Conservation (phyloP, 768 basidiomycete genomes). For the Gymnopilus junonius region DNA sequence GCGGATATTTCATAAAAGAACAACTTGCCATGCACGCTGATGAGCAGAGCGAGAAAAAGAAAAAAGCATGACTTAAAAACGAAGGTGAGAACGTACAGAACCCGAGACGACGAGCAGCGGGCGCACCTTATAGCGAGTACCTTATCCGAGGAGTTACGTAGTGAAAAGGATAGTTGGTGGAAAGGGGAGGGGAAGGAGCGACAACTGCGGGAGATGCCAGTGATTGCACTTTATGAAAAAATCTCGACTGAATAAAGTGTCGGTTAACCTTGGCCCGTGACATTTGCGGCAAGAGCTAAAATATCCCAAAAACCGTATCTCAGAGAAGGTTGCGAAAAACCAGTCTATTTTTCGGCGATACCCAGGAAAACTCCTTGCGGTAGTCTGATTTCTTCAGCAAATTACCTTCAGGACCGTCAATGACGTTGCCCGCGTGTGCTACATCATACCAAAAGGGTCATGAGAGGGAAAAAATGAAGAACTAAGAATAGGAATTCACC, state of each 20-base stretch:
- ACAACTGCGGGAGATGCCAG: constrained; percentile 35
- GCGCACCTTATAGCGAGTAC: constrained; percentile 28
- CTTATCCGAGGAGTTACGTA: constrained; percentile 34
- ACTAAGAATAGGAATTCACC: constrained; percentile 1
- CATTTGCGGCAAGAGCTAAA: constrained; percentile 29
- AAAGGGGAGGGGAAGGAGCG: constrained; percentile 22
- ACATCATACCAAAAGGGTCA: background rate
- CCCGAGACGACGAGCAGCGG: constrained; percentile 17
- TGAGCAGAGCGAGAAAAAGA: constrained; percentile 39
- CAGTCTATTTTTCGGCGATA: constrained; percentile 11
- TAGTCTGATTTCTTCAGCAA: constrained; percentile 15
- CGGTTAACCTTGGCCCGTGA: constrained; percentile 23
- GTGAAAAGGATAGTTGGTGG: constrained; percentile 18
- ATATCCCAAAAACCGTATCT: constrained; percentile 31
- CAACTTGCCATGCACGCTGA: constrained; percentile 46
- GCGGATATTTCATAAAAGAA: constrained; percentile 21
- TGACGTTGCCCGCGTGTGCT: constrained; percentile 8
- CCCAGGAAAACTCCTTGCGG: constrained; percentile 11
- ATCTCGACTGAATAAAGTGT: constrained; percentile 18
- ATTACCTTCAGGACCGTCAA: constrained; percentile 1
- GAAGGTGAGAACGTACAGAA: constrained; percentile 22
- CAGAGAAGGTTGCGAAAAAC: constrained; percentile 13
- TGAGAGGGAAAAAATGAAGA: background rate
- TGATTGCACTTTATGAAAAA: constrained; percentile 30
- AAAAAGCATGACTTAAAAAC: constrained; percentile 38